Evolutionary conservation across 345 rosid genomes (phyloP), one percentile per base, ranked within the genome.

Genomic region (Citrus australasica): DNA sequence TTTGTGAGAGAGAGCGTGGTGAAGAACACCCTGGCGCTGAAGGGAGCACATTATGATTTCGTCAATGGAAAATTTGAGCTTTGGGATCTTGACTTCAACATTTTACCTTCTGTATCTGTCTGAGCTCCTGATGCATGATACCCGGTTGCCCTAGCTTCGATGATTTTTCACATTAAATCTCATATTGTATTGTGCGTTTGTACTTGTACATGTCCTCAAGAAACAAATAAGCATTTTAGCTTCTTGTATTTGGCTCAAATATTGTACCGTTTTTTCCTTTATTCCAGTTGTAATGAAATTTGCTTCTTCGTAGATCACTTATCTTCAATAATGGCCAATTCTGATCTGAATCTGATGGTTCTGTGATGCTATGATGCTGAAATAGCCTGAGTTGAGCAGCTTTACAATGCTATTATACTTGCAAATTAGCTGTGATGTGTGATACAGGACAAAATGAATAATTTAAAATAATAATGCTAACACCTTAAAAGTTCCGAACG

Each of bases 11-110:
- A 93, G 67, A 85, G 85, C 6, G 90, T 85, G n/a, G 82, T 83
- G 84, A 87, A 85, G 77, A 89, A 89, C 25, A 77, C 77, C 3
- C 69, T 93, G 58, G 32, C 82, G 6, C 76, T 92, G 76, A 89
- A 89, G 80, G 98, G 98, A 25, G 98, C 92, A 56, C 90, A 90
- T 79, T 93, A 93, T 60, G 93, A 93, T 77, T 93, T 93, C 22
- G 87, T 93, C 8, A 76, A 90, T 70, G 93, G 94, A 37, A 78
- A 75, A 19, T 94, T 96, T 61, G 91, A 90, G 80, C 88, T 89
- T 1, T 94, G 98, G 98, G 90, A 93, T 75, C 95, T 90, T 13
- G 89, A 89, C 82, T 86, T 79, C 86, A 86, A 87, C 71, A 68
- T 87, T 73, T 65, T 80, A 30, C 90, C 88, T 25, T 71, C 87